Base-by-base conservation (phyloP, 805 yeast species). In the Kodamaea nitidulidarum region DNA sequence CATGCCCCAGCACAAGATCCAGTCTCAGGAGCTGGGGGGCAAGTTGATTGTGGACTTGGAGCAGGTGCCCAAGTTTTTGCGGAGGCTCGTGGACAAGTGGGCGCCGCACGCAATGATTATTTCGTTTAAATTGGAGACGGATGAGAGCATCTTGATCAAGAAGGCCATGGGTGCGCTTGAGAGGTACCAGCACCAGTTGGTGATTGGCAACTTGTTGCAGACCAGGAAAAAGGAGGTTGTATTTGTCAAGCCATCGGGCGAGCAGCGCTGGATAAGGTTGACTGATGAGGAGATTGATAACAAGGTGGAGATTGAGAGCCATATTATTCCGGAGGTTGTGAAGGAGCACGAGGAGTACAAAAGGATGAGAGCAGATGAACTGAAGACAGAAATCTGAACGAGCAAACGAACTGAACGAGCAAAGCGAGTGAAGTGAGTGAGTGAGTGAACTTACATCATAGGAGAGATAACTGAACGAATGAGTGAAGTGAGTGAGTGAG, bases 71-170 rank as follows among this genome's bases (percentile, higher is more conserved):
- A 93, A 93, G 56, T 91, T 93, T 51, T 72, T 93, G 52, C 77
- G 87, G 47, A 71, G 96, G 41, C 67, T 93, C 44, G 97, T 90
- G 1, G 95, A 87, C 47, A 75, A 80, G 8, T 93, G 98, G 98
- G 96, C 96, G 0, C 95, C 95, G 2, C 77, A 81, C 9, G 95
- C 97, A 1, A 85, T 88, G 95, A 87, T 93, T 41, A 84, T 91
- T 1, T 85, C 95, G 12, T 93, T 93, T 66, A 93, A 93, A 60
- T 73, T 93, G 37, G 98, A 93, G 56, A 93, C 98, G 0, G 98
- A 93, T 58, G 57, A 63, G 40, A 49, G 67, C 7, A 76, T 93
- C 16, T 66, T 93, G 46, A 71, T 88, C 34, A 68, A 73, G 41
- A 93, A 93, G 63, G 85, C 96, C 8, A 67, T 69, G 36, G 79